Base-by-base conservation (phyloP, 2,329 filamentous ascomycete genomes). In the Fusarium hainanense region DNA sequence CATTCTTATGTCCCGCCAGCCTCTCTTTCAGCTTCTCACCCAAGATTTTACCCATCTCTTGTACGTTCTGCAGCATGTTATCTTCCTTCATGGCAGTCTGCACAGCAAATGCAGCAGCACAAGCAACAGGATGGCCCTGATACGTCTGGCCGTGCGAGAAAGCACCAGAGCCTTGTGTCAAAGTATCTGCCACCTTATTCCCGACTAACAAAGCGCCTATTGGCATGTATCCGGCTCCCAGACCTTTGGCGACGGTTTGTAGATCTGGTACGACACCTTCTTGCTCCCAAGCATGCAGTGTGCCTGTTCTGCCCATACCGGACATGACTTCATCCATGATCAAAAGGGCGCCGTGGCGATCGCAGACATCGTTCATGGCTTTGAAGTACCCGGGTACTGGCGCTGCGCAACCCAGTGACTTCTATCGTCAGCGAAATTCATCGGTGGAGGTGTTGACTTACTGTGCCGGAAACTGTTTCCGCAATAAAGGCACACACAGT, bases 271-370 rank as follows among this genome's bases (percentile, higher is more conserved):
- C 63, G 0, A 84, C 68, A 4, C 13, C 82, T 80, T 90, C 85
- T 44, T 89, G 83, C 68, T 91, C 83, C 85, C 87, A 92, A 2
- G 89, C 87, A 78, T 92, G 86, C 67, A 91, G 75, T 3, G 82
- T 87, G 1, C 89, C 89, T 0, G 83, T 85, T 4, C 89, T 83
- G 2, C 89, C 89, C 78, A 88, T 87, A 11, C 90, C 90, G 44
- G 86, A 90, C 90, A 94, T 93, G 66, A 94, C 85, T 76, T 88
- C 85, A 59, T 89, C 87, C 3, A 88, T 66, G 20, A 88, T 82
- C 3, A 89, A 78, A 6, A 90, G 80, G 0, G 85, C 84, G 0
- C 85, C 87, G 61, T 89, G 78, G 25, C 82, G 82, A 21, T 85
- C 81, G 70, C 88, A 90, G 0, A 91, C 80, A 1, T 77, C 73